Evolutionary conservation across 2,329 filamentous ascomycete species (phyloP), one percentile per base, ranked within the genome.

Genomic region (Pestalotiopsis sp.): DNA sequence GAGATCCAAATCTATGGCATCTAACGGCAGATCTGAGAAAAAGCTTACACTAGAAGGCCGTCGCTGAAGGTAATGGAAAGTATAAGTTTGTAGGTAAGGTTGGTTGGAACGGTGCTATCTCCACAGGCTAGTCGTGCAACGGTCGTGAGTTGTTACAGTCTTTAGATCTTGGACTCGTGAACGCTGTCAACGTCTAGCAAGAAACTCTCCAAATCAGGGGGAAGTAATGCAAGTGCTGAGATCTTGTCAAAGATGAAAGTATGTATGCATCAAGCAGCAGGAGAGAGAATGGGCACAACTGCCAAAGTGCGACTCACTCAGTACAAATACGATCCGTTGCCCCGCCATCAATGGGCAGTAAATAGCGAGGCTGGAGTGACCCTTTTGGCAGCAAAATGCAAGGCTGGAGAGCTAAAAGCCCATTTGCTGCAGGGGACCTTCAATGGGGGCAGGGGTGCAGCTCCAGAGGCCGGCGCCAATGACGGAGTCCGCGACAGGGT

Each of bases 321-420:
- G 45, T 62, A 59, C 57, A 27, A 59, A 62, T 62, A 62, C 27
- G 59, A 62, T 39, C 27, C 4, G 83, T 84, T 85, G 83, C 82
- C 83, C 83, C 80, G 83, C 83, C 83, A 85, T 82, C 80, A 68
- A 80, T 79, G 69, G 68, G 58, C 69, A 76, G 78, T 80, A 78
- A 80, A 80, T 78, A 80, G 75, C 75, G 75, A 78, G 77, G 79
- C 78, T 80, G 79, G 79, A 62, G 12, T 27, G 59, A 52, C 17
- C 20, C 20, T 62, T 62, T 62, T 70, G 57, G 41, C 57, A 41
- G 67, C 64, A 75, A 79, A 78, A 75, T 65, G 72, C 74, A 78
- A 77, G 76, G 76, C 75, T 75, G 76, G 65, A 23, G 59, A 68
- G 59, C 59, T 62, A 68, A 23, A 11, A 23, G 62, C 14, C 38